Evolutionary conservation across 148 eudicot genomes (phyloP), one percentile per base, ranked within the genome.

Genomic region (Suaeda aralocaspica): DNA sequence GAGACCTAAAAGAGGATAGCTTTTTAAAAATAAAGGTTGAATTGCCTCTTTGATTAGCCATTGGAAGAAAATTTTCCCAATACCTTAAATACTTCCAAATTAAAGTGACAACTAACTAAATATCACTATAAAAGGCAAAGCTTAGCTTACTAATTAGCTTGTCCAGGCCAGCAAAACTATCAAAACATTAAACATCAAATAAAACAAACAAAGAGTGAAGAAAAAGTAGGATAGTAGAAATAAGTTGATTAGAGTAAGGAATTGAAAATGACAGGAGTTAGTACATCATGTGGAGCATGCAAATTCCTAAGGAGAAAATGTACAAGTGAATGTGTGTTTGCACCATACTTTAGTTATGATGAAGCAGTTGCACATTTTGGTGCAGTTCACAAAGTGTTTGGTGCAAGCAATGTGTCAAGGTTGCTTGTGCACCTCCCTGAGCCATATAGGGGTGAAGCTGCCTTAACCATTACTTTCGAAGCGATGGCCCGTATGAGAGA

Each of bases 211-310:
- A 19, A 66, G 15, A 52, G 19, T 65, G 36, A 71, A 68, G 31
- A 3, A 11, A 34, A 51, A n/a, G 13, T 50, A 12, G 30, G 39
- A 48, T 19, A 24, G 6, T 22, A 58, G 24, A 56, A 39, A 19
- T 19, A 18, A 9, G 9, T 14, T 15, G 16, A n/a, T n/a, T n/a
- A n/a, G 55, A 26, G 19, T 33, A 67, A 68, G 42, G 6, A 25
- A 29, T 0, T 6, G 36, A 31, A 77, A 88, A 92, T 92, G 97
- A 87, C 86, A 73, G 97, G 95, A 52, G 10, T 82, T 18, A 85
- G 90, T 60, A 76, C 91, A 59, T 89, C 97, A 25, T 92, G 97
- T 80, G 97, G 96, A 79, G 96, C 97, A 66, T 92, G 97, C 84
- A 92, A 87, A 52, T 92, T 92, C 50, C 74, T 91, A 56, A 88